phyloP scores from a whole-genome alignment of 345 rosid genomes.

The Euphorbia tirucalli region DNA sequence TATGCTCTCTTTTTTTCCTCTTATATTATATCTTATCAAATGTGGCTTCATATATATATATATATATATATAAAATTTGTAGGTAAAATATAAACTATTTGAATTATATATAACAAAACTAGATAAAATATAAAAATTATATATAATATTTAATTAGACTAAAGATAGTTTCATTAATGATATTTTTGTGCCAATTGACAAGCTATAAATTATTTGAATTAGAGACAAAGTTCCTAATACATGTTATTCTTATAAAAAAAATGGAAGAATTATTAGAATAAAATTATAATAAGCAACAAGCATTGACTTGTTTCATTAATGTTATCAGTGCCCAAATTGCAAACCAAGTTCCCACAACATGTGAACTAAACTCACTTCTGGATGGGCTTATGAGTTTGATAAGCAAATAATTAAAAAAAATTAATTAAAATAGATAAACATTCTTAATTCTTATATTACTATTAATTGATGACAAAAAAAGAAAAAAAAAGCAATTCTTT shows the following conservation, averaged over 20 bases:
- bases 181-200: not conserved
- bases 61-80: too few relatives aligned
- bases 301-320: not conserved
- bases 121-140: too few relatives aligned
- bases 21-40: too few relatives aligned
- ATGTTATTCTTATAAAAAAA: not conserved
- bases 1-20: too few relatives aligned
- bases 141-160: too few relatives aligned
- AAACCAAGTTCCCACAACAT: not conserved
- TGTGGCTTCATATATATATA: too few relatives aligned
- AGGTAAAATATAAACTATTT: too few relatives aligned
- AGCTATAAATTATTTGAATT: not conserved
- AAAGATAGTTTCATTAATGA: not conserved
- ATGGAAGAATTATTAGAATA: not conserved
- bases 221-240: not conserved
- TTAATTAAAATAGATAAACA: too few relatives aligned
- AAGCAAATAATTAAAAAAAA: too few relatives aligned
- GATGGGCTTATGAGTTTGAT: not conserved
- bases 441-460: not conserved
- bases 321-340: not conserved
- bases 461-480: too few relatives aligned
- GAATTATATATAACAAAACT: too few relatives aligned
- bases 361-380: not conserved
- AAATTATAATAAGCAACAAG: not conserved
- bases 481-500: not conserved